These are phyloP conservation scores for Lichenothelia convexa DNA, from an alignment of 495 filamentous ascomycete species.

Conservation along the genomic window DNA sequence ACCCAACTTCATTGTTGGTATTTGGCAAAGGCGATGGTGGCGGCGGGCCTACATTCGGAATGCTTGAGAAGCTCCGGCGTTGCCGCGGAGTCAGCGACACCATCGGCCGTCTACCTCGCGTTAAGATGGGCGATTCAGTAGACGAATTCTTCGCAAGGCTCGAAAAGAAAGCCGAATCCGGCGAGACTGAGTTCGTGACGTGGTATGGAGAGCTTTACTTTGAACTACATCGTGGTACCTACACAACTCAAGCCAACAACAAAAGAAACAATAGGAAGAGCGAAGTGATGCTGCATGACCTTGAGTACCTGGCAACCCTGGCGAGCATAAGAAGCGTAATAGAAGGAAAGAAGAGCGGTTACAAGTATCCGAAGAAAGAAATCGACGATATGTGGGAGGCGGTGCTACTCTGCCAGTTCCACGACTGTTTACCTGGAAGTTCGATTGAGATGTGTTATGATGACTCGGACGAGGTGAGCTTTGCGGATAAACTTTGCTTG, in stretches of 20 bases:
- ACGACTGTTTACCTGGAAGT: conserved; percentile 91
- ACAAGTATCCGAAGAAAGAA: conserved; percentile 79
- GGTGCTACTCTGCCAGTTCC: conserved; percentile 78
- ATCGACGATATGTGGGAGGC: conserved; percentile 91
- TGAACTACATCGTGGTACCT: conserved; percentile 88
- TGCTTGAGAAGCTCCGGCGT: conserved; percentile 87
- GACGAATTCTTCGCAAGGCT: conserved; percentile 85
- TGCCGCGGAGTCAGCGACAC: conserved; percentile 86
- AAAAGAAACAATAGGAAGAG: conserved; percentile 81
- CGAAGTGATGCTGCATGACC: conserved; percentile 65
- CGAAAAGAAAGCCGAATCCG: conserved; percentile 51
- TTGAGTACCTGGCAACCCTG: conserved; percentile 77
- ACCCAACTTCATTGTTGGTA: conserved; percentile 69
- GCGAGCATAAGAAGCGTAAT: conserved; percentile 49
- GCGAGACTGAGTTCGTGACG: conserved; percentile 66
- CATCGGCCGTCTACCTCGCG: conserved; percentile 61
- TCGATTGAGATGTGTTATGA: conserved; percentile 94
- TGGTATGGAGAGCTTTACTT: conserved; percentile 99
- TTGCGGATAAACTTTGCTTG: conserved; percentile 5
- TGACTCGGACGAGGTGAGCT: conserved; percentile 57
- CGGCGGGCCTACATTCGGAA: conserved; percentile 83
- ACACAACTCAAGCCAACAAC: conserved; percentile 94
- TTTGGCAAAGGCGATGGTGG: conserved; percentile 96
- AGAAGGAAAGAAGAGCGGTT: conserved; percentile 21
- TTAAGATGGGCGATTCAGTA: conserved; percentile 83